Base-by-base conservation (phyloP, 306 rosid species). In the Begonia peltatifolia region DNA sequence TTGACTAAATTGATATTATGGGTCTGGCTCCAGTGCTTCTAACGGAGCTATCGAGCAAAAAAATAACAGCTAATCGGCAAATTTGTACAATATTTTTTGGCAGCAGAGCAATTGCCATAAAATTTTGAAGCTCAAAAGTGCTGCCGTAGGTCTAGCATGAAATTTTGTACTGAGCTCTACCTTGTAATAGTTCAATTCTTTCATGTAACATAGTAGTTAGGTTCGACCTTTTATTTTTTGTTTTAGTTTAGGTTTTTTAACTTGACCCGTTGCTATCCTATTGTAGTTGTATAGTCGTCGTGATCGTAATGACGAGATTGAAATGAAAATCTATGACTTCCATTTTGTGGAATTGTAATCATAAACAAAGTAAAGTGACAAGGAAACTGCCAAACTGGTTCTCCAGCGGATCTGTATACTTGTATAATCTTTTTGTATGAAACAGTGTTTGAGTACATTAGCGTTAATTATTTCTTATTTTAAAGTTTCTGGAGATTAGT, bases 301-400 rank as follows among this genome's bases (percentile, higher is more conserved):
- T 75, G 79, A 65, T 67, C 72, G 38, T 9, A 71, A 63, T 38
- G 75, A 63, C 42, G 75, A 74, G 18, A 17, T 17, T 1, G 1
- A 17, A 17, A 17, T 1, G 18, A 83, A 57, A 66, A 59, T 55
- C 71, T 70, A 73, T 74, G 53, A 9, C 22, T 17, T 50, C 20
- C 53, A 9, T 50, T 14, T n/a, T 30, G 30, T 74, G 79, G 61
- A 78, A 69, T 66, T 80, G 74, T 77, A 80, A 69, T 5, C 42
- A 68, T 73, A 66, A 60, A 63, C 67, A 66, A 68, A 68, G 47
- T 59, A 53, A 57, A 74, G 74, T 20, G 23, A 3, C 4, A 20
- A 2, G 23, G 18, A 17, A 17, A 17, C 18, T 17, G 18, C 18
- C 4, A 20, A 20, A 3, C 23, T 20, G 23, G 23, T 20, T 3